These are phyloP conservation scores for Exophiala xenobiotica DNA, from an alignment of 2,329 filamentous ascomycete genomes.

Conservation along the genomic window DNA sequence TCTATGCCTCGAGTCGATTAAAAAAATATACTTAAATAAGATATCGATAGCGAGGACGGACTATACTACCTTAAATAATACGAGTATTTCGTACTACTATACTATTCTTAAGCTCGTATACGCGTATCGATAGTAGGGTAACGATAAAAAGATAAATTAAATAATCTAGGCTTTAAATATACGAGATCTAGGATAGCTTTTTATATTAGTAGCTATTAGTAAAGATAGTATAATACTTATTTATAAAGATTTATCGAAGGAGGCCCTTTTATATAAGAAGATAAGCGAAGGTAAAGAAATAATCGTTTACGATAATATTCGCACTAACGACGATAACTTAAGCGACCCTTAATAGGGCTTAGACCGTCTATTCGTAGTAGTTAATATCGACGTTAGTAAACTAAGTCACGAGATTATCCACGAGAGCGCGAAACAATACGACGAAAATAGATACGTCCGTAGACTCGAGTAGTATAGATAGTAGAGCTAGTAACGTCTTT, in stretches of 20 bases:
- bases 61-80: not conserved
- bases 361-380: not conserved
- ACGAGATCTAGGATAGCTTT: not conserved
- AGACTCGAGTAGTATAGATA: not conserved
- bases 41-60: not conserved
- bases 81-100: not conserved
- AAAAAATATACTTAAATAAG: not conserved
- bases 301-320: not conserved
- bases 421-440: not conserved
- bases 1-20: not conserved
- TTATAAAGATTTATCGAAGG: not conserved
- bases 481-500: not conserved
- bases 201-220: not conserved
- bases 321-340: not conserved
- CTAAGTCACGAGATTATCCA: not conserved
- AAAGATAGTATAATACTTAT: not conserved
- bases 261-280: not conserved
- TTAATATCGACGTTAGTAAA: not conserved
- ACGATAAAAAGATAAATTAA: not conserved
- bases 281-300: no score
- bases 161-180: not conserved
- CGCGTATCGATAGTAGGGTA: not conserved
- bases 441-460: not conserved
- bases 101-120: not conserved
- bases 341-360: not conserved